These are phyloP conservation scores for Daldinia childiae DNA, from an alignment of 495 filamentous ascomycete genomes.

Conservation along the genomic window DNA sequence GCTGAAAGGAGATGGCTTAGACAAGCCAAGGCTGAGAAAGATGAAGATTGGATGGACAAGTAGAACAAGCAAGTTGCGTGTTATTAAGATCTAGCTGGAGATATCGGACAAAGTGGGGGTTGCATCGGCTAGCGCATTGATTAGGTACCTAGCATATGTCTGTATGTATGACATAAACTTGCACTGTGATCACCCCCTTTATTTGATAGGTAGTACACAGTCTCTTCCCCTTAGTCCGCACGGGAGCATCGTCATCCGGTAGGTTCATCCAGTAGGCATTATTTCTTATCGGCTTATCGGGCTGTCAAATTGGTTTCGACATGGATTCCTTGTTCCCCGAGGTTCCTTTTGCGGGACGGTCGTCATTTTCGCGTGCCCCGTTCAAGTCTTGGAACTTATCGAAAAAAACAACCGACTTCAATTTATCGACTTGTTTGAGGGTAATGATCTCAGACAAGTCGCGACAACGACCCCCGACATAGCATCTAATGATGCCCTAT, in stretches of 20 bases:
- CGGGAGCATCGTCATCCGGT: constrained; percentile 31
- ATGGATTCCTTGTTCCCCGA: constrained; percentile 38
- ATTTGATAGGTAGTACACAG: constrained; percentile 4
- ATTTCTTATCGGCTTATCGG: constrained; percentile 39
- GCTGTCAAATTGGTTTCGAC: constrained; percentile 33
- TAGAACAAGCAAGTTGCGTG: neutral
- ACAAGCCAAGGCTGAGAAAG: constrained; percentile 33
- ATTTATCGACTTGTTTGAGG: constrained; percentile 20
- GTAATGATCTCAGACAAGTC: constrained; percentile 35
- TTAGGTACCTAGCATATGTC: constrained; percentile 8
- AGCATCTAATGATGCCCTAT: constrained; percentile 47
- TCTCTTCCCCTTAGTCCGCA: neutral
- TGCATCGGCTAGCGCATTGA: constrained; percentile 1
- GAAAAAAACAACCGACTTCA: constrained; percentile 26
- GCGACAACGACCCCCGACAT: constrained; percentile 21
- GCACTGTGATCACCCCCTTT: constrained; percentile 20
- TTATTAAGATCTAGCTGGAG: constrained; percentile 25
- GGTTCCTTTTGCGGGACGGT: constrained; percentile 30
- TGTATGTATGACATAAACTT: neutral
- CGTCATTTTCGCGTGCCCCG: constrained; percentile 44
- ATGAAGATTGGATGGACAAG: constrained; percentile 6
- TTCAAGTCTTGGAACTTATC: constrained; percentile 22
- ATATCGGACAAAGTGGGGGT: constrained; percentile 28
- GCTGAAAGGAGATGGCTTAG: constrained; percentile 25
- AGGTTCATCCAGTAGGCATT: constrained; percentile 17